Conservation (phyloP, 2,329 filamentous ascomycete species). For the Clarireedia homoeocarpa region DNA sequence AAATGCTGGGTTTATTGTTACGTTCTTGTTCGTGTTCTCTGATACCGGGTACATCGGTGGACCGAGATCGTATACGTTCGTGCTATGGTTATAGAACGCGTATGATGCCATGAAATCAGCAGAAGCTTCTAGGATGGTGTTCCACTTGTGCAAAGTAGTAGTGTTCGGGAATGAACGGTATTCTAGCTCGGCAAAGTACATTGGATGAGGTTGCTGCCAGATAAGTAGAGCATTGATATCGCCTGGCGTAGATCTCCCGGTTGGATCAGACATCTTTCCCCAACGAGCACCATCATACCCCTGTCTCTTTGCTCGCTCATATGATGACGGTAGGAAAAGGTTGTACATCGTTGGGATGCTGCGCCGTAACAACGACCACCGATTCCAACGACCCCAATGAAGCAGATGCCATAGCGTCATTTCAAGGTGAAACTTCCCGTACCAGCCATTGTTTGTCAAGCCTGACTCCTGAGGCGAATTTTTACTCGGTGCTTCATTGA, state of each 20-base stretch:
- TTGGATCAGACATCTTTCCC: slow-evolving; percentile 51
- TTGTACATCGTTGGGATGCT: slow-evolving; percentile 33
- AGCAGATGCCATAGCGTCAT: slow-evolving; percentile 37
- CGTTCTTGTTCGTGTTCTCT: slow-evolving; percentile 51
- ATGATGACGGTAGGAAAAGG: slow-evolving; percentile 28
- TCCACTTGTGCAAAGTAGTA: slow-evolving; percentile 43
- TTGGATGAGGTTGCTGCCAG: slow-evolving; percentile 55
- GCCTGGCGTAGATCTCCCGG: slow-evolving; percentile 46
- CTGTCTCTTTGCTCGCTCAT: slow-evolving; percentile 27
- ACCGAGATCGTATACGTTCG: slow-evolving; percentile 43
- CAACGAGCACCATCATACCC: slow-evolving; percentile 35
- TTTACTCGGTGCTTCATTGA: slow-evolving; percentile 31
- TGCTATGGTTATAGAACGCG: slow-evolving; percentile 45
- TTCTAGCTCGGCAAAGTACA: slow-evolving; percentile 52
- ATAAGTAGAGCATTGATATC: slow-evolving; percentile 54
- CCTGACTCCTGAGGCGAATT: slow-evolving; percentile 33
- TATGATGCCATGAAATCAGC: slow-evolving; percentile 55
- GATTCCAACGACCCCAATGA: slow-evolving; percentile 36
- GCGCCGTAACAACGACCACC: slow-evolving; percentile 31
- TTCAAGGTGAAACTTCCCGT: slow-evolving; percentile 37
- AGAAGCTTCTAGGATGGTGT: slow-evolving; percentile 40
- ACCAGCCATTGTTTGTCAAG: slow-evolving; percentile 40
- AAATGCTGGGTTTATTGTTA: slow-evolving; percentile 50
- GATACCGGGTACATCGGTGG: slow-evolving; percentile 44
- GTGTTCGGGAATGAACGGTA: slow-evolving; percentile 39